These are phyloP conservation scores for Naumovozyma castellii DNA, from an alignment of 805 yeast species.

Conservation along the genomic window DNA sequence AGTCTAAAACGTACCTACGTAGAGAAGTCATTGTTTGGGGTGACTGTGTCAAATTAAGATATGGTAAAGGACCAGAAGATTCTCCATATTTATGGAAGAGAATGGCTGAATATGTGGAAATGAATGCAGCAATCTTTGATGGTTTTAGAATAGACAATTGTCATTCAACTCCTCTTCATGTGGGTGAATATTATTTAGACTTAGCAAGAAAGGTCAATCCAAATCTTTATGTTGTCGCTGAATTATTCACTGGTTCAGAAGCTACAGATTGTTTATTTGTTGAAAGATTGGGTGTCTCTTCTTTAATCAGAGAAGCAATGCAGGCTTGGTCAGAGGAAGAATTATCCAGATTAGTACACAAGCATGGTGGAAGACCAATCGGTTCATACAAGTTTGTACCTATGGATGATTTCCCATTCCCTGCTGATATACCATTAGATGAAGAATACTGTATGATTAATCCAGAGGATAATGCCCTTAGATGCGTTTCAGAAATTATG, in stretches of 20 bases:
- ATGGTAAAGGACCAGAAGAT: slow-evolving; percentile 68
- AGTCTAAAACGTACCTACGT: slow-evolving; percentile 72
- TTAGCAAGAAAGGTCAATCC: slow-evolving; percentile 81
- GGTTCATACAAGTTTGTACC: slow-evolving; percentile 83
- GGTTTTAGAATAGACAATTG: slow-evolving; percentile 94
- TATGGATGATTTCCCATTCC: slow-evolving; percentile 62
- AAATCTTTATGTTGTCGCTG: slow-evolving; percentile 86
- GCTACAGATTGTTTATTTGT: slow-evolving; percentile 83
- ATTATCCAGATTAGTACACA: slow-evolving; percentile 74
- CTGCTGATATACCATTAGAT: slow-evolving; percentile 40
- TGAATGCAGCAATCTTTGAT: slow-evolving; percentile 64
- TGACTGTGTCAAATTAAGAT: slow-evolving; percentile 88
- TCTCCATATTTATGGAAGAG: slow-evolving; percentile 85
- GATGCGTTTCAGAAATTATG: slow-evolving; percentile 49
- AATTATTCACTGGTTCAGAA: slow-evolving; percentile 86
- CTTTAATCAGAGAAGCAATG: slow-evolving; percentile 93
- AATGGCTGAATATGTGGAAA: slow-evolving; percentile 67
- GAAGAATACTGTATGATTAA: slow-evolving; percentile 16
- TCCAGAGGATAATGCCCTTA: slow-evolving; percentile 11
- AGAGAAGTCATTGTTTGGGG: slow-evolving; percentile 97
- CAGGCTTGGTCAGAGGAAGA: slow-evolving; percentile 88
- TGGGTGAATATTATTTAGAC: slow-evolving; percentile 81
- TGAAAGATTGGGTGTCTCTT: slow-evolving; percentile 79
- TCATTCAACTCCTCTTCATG: slow-evolving; percentile 93
- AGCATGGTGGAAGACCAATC: slow-evolving; percentile 91